A percentile compares a stretch with the other conserved stretches of the same genome.
Conservation (phyloP, 2,329 filamentous ascomycete genomes). For the Aaosphaeria pasadenensis region DNA sequence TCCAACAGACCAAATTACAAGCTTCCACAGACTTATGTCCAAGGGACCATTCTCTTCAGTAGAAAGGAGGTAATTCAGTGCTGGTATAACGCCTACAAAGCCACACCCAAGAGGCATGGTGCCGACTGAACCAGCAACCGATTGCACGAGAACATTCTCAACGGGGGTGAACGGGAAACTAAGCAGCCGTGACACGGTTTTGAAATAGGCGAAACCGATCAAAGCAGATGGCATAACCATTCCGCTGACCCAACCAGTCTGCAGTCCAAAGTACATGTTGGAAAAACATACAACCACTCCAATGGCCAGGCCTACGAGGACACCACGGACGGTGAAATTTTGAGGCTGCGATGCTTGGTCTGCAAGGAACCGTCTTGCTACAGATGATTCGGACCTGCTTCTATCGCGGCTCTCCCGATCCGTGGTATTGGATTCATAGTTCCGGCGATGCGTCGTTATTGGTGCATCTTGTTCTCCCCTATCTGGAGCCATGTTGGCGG, state of each 20-base stretch:
- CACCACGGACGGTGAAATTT: constrained; percentile 81
- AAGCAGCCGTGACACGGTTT: constrained; percentile 68
- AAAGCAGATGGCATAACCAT: constrained; percentile 97
- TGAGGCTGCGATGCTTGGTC: constrained; percentile 45
- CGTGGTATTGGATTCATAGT: not conserved
- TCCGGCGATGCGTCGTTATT: constrained; percentile 15
- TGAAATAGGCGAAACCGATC: constrained; percentile 94
- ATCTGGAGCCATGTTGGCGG: constrained; percentile 29
- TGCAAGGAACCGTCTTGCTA: constrained; percentile 20
- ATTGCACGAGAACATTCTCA: constrained; percentile 95
- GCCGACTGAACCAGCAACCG: constrained; percentile 89
- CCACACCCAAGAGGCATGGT: constrained; percentile 96
- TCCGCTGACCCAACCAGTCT: constrained; percentile 78
- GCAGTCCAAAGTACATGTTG: constrained; percentile 98
- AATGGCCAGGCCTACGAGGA: constrained; percentile 76
- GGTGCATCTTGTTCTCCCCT: constrained; percentile 18
- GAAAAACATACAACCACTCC: constrained; percentile 92
- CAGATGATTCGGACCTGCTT: constrained; percentile 13
- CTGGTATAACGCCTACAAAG: constrained; percentile 92
- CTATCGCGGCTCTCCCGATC: constrained; percentile 2
- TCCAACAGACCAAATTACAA: constrained; percentile 87
- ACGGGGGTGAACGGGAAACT: constrained; percentile 84
- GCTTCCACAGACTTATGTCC: constrained; percentile 67
- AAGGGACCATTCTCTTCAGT: constrained; percentile 77
- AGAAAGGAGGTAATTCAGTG: constrained; percentile 80